phyloP scores from a whole-genome alignment of 1,284 basidiomycete species.

The Athelia psychrophila region DNA sequence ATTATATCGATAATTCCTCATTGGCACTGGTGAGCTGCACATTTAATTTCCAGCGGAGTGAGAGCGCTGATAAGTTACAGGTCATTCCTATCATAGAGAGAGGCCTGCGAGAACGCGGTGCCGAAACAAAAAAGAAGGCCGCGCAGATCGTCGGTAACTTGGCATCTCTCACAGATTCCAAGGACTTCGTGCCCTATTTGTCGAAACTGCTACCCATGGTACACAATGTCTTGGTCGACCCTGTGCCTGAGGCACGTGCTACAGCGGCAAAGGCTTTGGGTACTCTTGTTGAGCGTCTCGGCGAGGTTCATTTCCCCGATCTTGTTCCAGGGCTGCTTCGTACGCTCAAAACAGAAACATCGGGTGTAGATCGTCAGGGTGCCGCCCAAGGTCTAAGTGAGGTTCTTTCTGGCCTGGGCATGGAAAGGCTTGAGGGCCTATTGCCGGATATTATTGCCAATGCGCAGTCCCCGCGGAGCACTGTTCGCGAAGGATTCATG shows the following conservation, averaged over 20 bases:
- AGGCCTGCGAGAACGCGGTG: slow-evolving; percentile 88
- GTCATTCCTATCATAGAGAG: slow-evolving; percentile 96
- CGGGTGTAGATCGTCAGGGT: slow-evolving; percentile 95
- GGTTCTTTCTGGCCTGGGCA: slow-evolving; percentile 93
- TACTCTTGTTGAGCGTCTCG: slow-evolving; percentile 93
- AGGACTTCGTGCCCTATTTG: slow-evolving; percentile 97
- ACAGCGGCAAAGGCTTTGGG: slow-evolving; percentile 98
- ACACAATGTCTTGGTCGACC: slow-evolving; percentile 90
- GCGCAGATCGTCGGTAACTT: slow-evolving; percentile 98
- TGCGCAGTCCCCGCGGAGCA: slow-evolving; percentile 85
- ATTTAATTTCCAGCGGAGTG: not conserved
- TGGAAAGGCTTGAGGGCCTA: slow-evolving; percentile 94
- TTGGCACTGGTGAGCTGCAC: slow-evolving; percentile 76
- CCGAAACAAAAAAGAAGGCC: slow-evolving; percentile 94
- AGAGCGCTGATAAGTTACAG: slow-evolving; percentile 34
- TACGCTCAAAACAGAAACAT: slow-evolving; percentile 91
- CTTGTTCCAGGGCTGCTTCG: slow-evolving; percentile 89
- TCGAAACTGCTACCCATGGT: slow-evolving; percentile 87
- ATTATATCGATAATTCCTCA: slow-evolving; percentile 98
- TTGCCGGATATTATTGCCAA: slow-evolving; percentile 94
- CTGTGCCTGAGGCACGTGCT: slow-evolving; percentile 95
- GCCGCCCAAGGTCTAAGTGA: slow-evolving; percentile 98
- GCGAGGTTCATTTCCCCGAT: slow-evolving; percentile 95
- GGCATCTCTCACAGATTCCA: slow-evolving; percentile 91
- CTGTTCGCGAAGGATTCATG: slow-evolving; percentile 98